phyloP scores from a whole-genome alignment of 2,329 filamentous ascomycete species.

The Pleurostoma richardsiae region DNA sequence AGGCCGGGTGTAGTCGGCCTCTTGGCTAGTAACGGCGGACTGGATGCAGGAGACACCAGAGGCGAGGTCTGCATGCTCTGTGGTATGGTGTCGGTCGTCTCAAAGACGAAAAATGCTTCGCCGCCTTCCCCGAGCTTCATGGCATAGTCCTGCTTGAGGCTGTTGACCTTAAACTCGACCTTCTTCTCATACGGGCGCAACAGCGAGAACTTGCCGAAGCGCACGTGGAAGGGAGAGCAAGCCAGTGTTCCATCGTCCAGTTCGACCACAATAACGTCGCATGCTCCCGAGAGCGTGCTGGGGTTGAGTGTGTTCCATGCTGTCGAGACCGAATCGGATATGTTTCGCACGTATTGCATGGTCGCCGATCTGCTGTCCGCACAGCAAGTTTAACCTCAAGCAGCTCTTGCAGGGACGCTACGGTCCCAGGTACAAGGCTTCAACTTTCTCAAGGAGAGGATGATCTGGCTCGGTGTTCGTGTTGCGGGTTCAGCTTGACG shows the following conservation, averaged over 20 bases:
- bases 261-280: constrained; percentile 98
- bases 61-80: constrained; percentile 91
- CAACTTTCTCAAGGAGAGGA: too few species aligned
- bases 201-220: constrained; percentile 97
- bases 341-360: constrained; percentile 97
- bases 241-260: constrained; percentile 84
- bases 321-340: constrained; percentile 93
- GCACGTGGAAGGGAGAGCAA: constrained; percentile 97
- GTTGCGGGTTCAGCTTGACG: too few species aligned
- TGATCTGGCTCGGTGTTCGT: too few species aligned
- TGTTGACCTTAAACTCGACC: constrained; percentile 96
- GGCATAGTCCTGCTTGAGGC: constrained; percentile 82
- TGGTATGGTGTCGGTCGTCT: constrained; percentile 89
- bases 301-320: constrained; percentile 99
- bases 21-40: constrained; percentile 61
- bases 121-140: constrained; percentile 98
- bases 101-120: constrained; percentile 98
- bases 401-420: too few species aligned
- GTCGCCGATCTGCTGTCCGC: constrained; percentile 19
- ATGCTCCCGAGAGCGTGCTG: constrained; percentile 91
- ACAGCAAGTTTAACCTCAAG: too few species aligned
- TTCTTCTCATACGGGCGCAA: constrained; percentile 96
- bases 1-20: constrained; percentile 38
- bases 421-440: too few species aligned
- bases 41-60: constrained; percentile 81